Percentiles rank a stretch among this genome's conserved stretches.
Conservation (phyloP, 306 rosid species). For the Prunus kanzakura region DNA sequence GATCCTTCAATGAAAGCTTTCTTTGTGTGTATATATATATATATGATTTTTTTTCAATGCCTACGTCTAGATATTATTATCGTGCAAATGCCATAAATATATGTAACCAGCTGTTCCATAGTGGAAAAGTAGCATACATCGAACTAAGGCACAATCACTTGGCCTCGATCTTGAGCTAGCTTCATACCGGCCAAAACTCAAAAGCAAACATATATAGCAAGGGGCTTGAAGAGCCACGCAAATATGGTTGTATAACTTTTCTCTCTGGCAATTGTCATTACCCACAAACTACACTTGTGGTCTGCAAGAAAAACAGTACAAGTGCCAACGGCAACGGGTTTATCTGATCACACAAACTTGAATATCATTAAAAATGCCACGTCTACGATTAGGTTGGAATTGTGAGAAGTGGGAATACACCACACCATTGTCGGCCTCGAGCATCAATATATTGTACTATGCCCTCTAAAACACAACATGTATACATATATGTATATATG, state of each 20-base stretch:
- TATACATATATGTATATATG: background rate
- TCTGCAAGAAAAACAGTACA: background rate
- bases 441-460: background rate
- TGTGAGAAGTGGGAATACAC: background rate
- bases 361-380: background rate
- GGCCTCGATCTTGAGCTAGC: background rate
- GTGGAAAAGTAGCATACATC: no score
- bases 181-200: background rate
- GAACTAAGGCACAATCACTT: no score
- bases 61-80: fast-evolving
- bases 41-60: no score
- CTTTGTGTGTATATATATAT: no score
- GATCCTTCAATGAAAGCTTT: no score
- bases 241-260: background rate
- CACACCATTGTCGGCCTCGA: background rate
- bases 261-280: background rate
- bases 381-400: background rate
- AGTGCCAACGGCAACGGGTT: background rate
- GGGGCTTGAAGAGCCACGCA: background rate
- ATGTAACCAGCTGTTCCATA: no score
- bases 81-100: no score
- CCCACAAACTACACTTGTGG: background rate
- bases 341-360: background rate
- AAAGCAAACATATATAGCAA: background rate
- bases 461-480: background rate